Evolutionary conservation across 805 yeast species (phyloP).

Genomic region (Ogataea wickerhamii): DNA sequence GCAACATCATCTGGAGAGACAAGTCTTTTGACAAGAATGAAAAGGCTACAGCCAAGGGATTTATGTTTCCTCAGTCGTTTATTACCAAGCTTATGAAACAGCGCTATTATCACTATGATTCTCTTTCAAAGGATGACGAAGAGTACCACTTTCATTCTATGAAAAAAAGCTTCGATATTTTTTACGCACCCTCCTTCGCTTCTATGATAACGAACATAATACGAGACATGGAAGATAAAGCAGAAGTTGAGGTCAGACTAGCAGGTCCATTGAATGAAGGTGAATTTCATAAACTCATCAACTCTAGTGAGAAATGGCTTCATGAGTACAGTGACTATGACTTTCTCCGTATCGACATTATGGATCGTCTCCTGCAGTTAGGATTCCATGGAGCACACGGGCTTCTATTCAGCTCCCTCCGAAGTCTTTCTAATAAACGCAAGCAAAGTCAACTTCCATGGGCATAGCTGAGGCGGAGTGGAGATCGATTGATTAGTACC

Average conservation of each 20-base stretch:
- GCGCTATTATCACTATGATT: slow-evolving; percentile 25
- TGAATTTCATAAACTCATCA: slow-evolving; percentile 34
- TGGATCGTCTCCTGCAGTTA: slow-evolving; percentile 36
- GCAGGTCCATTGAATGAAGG: slow-evolving; percentile 52
- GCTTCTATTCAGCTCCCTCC: slow-evolving; percentile 51
- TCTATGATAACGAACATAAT: slow-evolving; percentile 41
- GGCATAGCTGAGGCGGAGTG: no score
- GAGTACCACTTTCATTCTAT: slow-evolving; percentile 15
- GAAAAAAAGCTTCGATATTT: slow-evolving; percentile 35
- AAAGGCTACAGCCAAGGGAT: slow-evolving; percentile 36
- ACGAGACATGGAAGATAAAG: slow-evolving; percentile 44
- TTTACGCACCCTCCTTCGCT: slow-evolving; percentile 51
- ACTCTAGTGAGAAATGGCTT: slow-evolving; percentile 22
- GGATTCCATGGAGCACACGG: slow-evolving; percentile 50
- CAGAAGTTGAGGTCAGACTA: slow-evolving; percentile 36
- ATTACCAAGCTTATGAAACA: slow-evolving; percentile 29
- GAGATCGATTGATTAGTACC: no score
- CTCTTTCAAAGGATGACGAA: slow-evolving; percentile 18
- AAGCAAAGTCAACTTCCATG: slow-evolving; percentile 3
- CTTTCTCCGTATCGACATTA: slow-evolving; percentile 42
- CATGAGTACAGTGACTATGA: slow-evolving; percentile 32
- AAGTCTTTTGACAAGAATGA: slow-evolving; percentile 41
- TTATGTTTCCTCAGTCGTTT: slow-evolving; percentile 35
- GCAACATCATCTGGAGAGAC: slow-evolving; percentile 56
- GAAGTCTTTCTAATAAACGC: slow-evolving; percentile 37